Conservation (phyloP, 257 asterid species). For the Prunella vulgaris region DNA sequence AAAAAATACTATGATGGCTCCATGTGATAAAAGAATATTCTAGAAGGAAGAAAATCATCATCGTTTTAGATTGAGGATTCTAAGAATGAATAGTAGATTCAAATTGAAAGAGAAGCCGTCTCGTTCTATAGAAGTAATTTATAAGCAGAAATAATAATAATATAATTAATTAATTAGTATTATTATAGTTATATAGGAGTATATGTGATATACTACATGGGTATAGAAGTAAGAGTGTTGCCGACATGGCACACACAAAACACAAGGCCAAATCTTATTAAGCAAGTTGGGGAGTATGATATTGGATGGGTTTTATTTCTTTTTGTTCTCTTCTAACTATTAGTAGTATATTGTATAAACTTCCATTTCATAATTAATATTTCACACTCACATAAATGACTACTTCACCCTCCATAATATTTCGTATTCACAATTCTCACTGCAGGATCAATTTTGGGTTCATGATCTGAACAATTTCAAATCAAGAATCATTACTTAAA, state of each 20-base stretch:
- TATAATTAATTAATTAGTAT: too few relatives aligned
- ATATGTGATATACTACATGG: too few relatives aligned
- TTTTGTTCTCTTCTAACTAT: conserved; percentile 33
- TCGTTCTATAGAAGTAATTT: neutral
- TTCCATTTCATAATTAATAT: neutral
- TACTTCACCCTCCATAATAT: neutral
- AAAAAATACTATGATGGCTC: too few relatives aligned
- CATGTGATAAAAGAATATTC: too few relatives aligned
- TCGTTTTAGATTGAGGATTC: neutral
- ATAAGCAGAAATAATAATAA: neutral
- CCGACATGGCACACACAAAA: conserved; percentile 47
- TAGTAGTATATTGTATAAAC: neutral
- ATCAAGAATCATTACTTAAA: too few relatives aligned
- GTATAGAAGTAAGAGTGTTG: conserved; percentile 24
- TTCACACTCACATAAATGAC: neutral
- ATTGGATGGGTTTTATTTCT: conserved; percentile 1
- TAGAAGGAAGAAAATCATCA: too few relatives aligned
- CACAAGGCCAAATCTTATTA: conserved; percentile 10
- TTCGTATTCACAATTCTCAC: too few relatives aligned
- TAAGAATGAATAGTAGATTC: neutral
- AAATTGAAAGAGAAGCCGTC: neutral
- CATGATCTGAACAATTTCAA: too few relatives aligned
- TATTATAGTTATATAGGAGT: too few relatives aligned
- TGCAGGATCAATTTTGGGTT: too few relatives aligned
- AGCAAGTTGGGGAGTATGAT: conserved; percentile 36